These are phyloP conservation scores for Clarireedia paspali DNA, from an alignment of 2,329 filamentous ascomycete species.

Conservation along the genomic window DNA sequence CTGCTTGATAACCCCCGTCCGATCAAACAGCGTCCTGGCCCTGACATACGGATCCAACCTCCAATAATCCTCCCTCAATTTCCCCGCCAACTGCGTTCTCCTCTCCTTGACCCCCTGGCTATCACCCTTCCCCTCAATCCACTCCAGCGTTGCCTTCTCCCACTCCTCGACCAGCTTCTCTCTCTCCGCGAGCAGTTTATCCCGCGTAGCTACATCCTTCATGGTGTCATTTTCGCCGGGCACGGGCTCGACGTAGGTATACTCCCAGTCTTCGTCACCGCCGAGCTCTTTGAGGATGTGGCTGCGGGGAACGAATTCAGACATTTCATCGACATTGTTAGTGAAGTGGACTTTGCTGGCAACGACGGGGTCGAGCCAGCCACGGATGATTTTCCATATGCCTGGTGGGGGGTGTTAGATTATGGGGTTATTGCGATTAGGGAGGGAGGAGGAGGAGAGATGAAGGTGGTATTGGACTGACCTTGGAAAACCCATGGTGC, in stretches of 20 bases:
- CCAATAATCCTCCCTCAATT: constrained; percentile 76
- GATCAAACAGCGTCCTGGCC: constrained; percentile 77
- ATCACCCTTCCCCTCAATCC: constrained; percentile 51
- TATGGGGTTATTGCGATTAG: background rate
- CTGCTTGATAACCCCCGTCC: constrained; percentile 61
- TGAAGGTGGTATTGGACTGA: constrained; percentile 31
- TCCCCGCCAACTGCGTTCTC: constrained; percentile 53
- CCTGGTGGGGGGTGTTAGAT: constrained; percentile 38
- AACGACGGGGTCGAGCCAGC: constrained; percentile 96
- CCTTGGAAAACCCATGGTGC: constrained; percentile 96
- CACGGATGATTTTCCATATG: constrained; percentile 93
- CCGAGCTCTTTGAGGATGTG: constrained; percentile 78
- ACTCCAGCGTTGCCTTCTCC: constrained; percentile 66
- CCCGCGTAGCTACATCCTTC: constrained; percentile 55
- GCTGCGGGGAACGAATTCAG: constrained; percentile 61
- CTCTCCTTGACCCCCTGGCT: constrained; percentile 40
- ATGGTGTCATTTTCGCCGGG: constrained; percentile 70
- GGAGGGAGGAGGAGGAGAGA: background rate
- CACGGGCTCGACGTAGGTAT: constrained; percentile 71
- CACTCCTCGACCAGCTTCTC: constrained; percentile 61
- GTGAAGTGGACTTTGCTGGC: constrained; percentile 92
- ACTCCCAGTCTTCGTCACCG: constrained; percentile 78
- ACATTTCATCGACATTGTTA: constrained; percentile 70
- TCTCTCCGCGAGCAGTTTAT: constrained; percentile 56
- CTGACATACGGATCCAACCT: constrained; percentile 78